A percentile compares a stretch with the other conserved stretches of the same genome.
Evolutionary conservation across 257 asterid species (phyloP).

Genomic region (Petrea volubilis): DNA sequence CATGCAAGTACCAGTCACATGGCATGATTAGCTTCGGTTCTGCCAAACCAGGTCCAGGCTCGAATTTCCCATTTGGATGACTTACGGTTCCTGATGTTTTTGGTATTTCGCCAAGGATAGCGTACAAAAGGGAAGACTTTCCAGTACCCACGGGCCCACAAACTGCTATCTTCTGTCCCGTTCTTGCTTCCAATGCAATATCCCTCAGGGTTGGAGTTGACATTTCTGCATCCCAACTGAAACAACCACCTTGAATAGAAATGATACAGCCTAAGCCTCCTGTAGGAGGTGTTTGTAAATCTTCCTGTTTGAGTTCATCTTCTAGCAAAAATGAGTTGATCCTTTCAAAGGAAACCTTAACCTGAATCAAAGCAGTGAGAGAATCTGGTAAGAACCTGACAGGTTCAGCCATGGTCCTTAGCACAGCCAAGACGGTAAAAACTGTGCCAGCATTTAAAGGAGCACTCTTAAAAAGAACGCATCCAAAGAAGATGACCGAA

Average conservation of each 20-base stretch:
- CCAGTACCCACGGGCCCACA: slow-evolving; percentile 86
- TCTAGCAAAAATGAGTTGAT: slow-evolving; percentile 58
- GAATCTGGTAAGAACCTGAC: slow-evolving; percentile 66
- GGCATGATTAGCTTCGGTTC: too few relatives aligned
- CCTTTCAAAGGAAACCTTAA: slow-evolving; percentile 67
- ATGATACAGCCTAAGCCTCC: slow-evolving; percentile 26
- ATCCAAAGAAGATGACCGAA: slow-evolving; percentile 58
- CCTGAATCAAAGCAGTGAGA: slow-evolving; percentile 61
- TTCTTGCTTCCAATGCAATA: slow-evolving; percentile 33
- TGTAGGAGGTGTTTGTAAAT: background rate
- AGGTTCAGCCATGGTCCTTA: slow-evolving; percentile 68
- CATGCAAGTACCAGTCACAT: too few relatives aligned
- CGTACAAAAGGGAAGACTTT: slow-evolving; percentile 64
- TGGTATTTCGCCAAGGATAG: slow-evolving; percentile 74
- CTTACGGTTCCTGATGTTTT: slow-evolving; percentile 67
- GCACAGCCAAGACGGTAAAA: slow-evolving; percentile 67
- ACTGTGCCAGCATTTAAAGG: slow-evolving; percentile 61
- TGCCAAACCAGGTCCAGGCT: too few relatives aligned
- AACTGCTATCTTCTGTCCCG: slow-evolving; percentile 64
- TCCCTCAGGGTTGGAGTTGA: slow-evolving; percentile 33
- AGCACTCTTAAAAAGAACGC: slow-evolving; percentile 53
- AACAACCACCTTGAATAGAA: slow-evolving; percentile 42
- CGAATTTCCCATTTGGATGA: background rate
- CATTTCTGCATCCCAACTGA: slow-evolving; percentile 59
- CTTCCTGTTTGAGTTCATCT: slow-evolving; percentile 56